Evolutionary conservation across 768 basidiomycete species (phyloP).

Genomic region (Mycena metata): DNA sequence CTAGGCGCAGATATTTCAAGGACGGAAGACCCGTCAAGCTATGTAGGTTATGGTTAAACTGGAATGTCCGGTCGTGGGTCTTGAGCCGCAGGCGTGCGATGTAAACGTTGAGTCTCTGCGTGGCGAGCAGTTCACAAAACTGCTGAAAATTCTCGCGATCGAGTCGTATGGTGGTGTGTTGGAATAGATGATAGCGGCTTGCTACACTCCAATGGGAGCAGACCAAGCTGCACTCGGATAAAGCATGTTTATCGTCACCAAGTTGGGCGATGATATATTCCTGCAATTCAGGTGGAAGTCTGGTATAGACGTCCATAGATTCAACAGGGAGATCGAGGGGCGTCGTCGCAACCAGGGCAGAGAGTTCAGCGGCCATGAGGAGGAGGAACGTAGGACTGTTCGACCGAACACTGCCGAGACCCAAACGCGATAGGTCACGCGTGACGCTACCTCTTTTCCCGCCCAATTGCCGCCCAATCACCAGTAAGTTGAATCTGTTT

Average conservation of each 20-base stretch:
- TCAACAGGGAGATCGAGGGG: no score
- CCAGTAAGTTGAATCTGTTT: no score
- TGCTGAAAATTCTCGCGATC: constrained; percentile 4
- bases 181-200: constrained; percentile 25
- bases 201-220: constrained; percentile 19
- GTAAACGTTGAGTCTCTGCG: constrained; percentile 12
- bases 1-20: constrained; percentile 12
- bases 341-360: no score
- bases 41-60: constrained; percentile 19
- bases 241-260: neutral
- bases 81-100: constrained; percentile 27
- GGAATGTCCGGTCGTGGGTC: neutral
- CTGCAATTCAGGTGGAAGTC: constrained; percentile 21
- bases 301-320: neutral
- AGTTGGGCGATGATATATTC: constrained; percentile 26
- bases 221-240: constrained; percentile 18
- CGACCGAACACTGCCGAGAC: no score
- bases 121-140: constrained; percentile 20
- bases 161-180: constrained; percentile 18
- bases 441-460: no score
- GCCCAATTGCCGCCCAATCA: no score
- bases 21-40: constrained; percentile 3
- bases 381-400: no score
- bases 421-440: no score
- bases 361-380: no score